These are phyloP conservation scores for Bidens hawaiensis DNA, from an alignment of 140 eudicot genomes.

Conservation along the genomic window DNA sequence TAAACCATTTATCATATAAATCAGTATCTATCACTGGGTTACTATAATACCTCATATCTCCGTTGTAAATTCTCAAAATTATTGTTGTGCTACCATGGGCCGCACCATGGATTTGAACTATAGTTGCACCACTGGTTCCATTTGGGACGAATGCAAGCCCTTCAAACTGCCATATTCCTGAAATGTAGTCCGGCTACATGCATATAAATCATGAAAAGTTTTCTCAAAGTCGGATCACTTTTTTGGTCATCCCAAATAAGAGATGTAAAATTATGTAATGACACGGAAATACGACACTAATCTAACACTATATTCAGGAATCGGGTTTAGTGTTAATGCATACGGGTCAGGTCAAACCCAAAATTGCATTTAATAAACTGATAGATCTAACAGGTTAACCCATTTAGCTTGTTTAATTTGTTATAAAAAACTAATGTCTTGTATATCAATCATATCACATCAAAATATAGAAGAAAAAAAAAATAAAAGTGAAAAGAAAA, in stretches of 20 bases:
- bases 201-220: background rate
- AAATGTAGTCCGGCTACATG: slow-evolving; percentile 33
- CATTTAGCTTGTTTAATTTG: no score
- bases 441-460: no score
- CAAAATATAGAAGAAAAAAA: background rate
- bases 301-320: background rate
- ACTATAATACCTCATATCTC: slow-evolving; percentile 39
- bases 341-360: background rate
- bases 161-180: slow-evolving; percentile 49
- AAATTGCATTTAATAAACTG: background rate
- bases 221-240: no score
- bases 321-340: background rate
- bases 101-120: slow-evolving; percentile 45
- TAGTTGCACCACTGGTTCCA: slow-evolving; percentile 41
- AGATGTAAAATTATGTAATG: no score
- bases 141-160: slow-evolving; percentile 39
- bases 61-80: slow-evolving; percentile 32
- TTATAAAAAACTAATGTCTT: no score
- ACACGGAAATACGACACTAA: background rate
- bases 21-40: slow-evolving; percentile 10
- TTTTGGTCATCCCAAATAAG: no score
- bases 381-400: background rate
- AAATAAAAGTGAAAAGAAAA: background rate
- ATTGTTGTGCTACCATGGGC: slow-evolving; percentile 29
- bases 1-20: slow-evolving; percentile 39